These are phyloP conservation scores for Globisporangium echinulatum DNA, from an alignment of 352 stramenopile species.

Conservation along the genomic window DNA sequence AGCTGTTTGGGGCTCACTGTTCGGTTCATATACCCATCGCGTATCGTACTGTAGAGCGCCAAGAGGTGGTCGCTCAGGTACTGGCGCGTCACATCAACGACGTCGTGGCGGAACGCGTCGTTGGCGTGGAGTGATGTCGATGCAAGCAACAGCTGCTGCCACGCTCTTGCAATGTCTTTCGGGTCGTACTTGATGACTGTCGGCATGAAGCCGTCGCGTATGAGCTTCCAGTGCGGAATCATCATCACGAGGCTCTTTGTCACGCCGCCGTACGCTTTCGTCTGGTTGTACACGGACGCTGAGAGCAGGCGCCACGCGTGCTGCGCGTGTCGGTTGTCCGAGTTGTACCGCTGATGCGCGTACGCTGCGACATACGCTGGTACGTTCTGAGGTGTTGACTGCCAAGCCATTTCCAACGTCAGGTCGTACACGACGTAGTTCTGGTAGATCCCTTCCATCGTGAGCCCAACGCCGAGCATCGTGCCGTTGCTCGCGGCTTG, in stretches of 20 bases:
- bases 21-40: conserved; percentile 36
- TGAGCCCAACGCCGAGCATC: conserved; percentile 70
- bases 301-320: conserved; percentile 48
- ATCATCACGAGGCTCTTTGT: conserved; percentile 67
- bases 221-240: conserved; percentile 64
- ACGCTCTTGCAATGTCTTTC: conserved; percentile 47
- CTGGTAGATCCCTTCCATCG: conserved; percentile 84
- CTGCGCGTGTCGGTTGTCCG: conserved; percentile 36
- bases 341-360: conserved; percentile 54
- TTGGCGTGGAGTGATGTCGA: conserved; percentile 26
- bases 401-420: conserved; percentile 67
- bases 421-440: conserved; percentile 86
- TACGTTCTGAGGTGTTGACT: conserved; percentile 2
- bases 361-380: conserved; percentile 20
- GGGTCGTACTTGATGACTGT: conserved; percentile 69
- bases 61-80: conserved; percentile 63
- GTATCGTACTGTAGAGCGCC: conserved; percentile 51
- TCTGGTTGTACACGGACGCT: conserved; percentile 70
- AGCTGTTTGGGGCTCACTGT: conserved; percentile 23
- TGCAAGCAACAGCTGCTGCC: conserved; percentile 48
- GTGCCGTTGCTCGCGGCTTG: conserved; percentile 42
- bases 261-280: conserved; percentile 50
- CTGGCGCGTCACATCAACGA: conserved; percentile 78
- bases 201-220: conserved; percentile 65
- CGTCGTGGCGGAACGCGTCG: conserved; percentile 65